Conservation (phyloP, 495 filamentous ascomycete species). For the Neurospora hispaniola region DNA sequence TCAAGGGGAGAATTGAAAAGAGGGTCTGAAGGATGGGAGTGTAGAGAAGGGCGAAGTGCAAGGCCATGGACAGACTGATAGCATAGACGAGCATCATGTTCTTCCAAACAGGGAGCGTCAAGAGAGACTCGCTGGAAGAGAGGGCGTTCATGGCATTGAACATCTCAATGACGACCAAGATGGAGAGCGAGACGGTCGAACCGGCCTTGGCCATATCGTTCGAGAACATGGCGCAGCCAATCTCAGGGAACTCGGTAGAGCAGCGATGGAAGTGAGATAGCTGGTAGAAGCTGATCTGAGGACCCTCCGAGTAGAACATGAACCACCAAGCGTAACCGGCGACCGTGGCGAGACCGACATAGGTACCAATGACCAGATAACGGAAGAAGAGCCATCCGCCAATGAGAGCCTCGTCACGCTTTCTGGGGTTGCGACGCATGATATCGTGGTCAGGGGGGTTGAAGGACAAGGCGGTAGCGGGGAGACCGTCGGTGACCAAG, state of each 20-base stretch:
- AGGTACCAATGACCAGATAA: conserved; percentile 91
- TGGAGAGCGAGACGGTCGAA: conserved; percentile 86
- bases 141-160: conserved; percentile 99
- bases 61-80: conserved; percentile 84
- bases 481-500: conserved; percentile 93
- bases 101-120: conserved; percentile 88
- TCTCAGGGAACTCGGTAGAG: conserved; percentile 73
- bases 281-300: conserved; percentile 87
- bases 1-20: conserved; percentile 85
- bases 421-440: conserved; percentile 83
- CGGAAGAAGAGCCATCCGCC: conserved; percentile 95
- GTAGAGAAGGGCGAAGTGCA: conserved; percentile 93
- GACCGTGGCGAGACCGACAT: conserved; percentile 91
- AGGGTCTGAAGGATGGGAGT: conserved; percentile 78
- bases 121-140: conserved; percentile 84
- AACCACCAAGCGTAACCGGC: conserved; percentile 99
- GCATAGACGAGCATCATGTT: conserved; percentile 98
- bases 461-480: conserved; percentile 93
- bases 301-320: conserved; percentile 87
- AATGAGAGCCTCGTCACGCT: conserved; percentile 85
- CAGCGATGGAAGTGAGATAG: conserved; percentile 92
- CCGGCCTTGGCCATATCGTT: conserved; percentile 84
- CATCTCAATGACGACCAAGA: conserved; percentile 98
- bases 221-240: conserved; percentile 89
- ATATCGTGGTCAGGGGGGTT: conserved; percentile 96